Conservation (phyloP, 106 monocot genomes). For the Cymbidium sinense region DNA sequence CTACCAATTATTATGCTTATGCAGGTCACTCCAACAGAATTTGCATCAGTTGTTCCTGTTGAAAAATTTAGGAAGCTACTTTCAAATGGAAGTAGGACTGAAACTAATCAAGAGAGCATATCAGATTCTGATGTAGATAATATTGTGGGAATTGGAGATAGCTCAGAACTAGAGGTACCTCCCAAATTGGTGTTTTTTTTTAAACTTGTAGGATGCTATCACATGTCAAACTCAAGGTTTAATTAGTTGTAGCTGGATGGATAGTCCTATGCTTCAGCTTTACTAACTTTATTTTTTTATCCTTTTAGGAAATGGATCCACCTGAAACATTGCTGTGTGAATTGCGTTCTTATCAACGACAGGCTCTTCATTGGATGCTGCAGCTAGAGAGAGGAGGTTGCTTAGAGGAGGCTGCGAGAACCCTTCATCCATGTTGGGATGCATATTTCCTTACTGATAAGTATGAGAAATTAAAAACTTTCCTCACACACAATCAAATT, state of each 20-base stretch:
- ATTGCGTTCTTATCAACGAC: constrained; percentile 85
- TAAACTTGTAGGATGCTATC: not conserved
- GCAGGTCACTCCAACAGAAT: constrained; percentile 40
- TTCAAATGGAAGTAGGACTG: constrained; percentile 26
- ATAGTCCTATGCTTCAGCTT: constrained; percentile 1
- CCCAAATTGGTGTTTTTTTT: not conserved
- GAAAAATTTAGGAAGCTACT: constrained; percentile 53
- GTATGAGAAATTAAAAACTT: constrained; percentile 29
- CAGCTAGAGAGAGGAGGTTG: constrained; percentile 69
- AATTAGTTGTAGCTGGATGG: not conserved
- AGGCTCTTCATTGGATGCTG: constrained; percentile 92
- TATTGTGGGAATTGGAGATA: constrained; percentile 59
- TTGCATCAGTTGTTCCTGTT: constrained; percentile 15
- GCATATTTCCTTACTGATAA: constrained; percentile 73
- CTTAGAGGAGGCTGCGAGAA: constrained; percentile 49
- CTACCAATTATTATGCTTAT: constrained; percentile 15
- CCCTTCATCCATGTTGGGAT: constrained; percentile 94
- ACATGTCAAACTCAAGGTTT: not conserved
- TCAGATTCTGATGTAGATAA: constrained; percentile 61
- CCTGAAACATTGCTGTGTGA: constrained; percentile 65
- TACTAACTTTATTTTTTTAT: not conserved
- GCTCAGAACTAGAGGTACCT: constrained; percentile 57
- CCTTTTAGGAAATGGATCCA: constrained; percentile 58
- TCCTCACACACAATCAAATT: not conserved
- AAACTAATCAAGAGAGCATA: constrained; percentile 33